Conservation (phyloP, 208 protist species). For the Leptomonas pyrrhocoris region DNA sequence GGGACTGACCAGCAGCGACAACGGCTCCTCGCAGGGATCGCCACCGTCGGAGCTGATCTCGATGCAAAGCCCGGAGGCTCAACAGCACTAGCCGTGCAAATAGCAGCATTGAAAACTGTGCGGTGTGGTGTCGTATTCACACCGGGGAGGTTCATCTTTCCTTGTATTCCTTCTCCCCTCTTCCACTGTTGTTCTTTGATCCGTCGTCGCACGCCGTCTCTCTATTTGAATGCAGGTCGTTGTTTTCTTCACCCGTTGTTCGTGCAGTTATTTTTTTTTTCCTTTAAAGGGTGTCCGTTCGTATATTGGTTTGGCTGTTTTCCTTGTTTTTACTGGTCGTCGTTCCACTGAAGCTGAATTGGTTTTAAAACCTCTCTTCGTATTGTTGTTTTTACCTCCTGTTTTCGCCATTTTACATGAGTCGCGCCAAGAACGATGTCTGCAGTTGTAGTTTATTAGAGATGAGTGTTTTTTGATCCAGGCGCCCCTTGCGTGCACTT, state of each 20-base stretch:
- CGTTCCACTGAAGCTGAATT: not conserved
- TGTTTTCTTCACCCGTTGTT: not conserved
- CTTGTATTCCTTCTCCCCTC: not conserved
- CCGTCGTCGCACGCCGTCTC: no score
- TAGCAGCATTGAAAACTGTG: no score
- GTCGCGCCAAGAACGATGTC: not conserved
- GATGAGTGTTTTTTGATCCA: no score
- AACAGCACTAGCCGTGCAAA: no score
- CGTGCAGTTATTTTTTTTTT: not conserved
- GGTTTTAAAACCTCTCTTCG: not conserved
- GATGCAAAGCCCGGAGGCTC: not conserved
- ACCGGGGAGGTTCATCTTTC: no score
- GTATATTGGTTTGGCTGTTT: not conserved
- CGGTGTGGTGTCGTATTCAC: no score
- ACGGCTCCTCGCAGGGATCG: constrained; percentile 9
- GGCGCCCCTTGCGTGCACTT: no score
- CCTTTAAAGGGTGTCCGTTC: no score
- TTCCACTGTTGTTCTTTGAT: not conserved
- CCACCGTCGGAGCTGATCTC: constrained; percentile 6
- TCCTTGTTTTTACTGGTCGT: not conserved
- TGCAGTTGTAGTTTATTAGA: no score
- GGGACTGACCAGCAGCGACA: constrained; percentile 6
- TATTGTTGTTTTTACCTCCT: not conserved
- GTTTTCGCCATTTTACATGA: no score
- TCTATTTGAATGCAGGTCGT: no score